phyloP scores from a whole-genome alignment of 2,329 filamentous ascomycete genomes.

The Scytalidium sp. region DNA sequence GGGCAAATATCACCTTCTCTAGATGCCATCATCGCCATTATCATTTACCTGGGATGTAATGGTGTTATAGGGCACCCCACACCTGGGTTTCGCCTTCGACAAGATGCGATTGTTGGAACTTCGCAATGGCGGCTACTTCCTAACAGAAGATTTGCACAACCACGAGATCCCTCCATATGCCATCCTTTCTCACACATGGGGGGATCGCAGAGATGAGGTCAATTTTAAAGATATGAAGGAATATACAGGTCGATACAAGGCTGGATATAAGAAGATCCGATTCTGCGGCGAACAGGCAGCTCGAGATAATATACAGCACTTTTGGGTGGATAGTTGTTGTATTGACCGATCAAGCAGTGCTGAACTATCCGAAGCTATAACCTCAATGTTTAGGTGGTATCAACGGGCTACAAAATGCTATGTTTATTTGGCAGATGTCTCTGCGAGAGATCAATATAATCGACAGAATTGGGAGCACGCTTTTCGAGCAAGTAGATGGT shows the following conservation, averaged over 20 bases:
- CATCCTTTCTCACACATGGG: conserved; percentile 2
- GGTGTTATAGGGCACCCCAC: too few species aligned
- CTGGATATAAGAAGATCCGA: conserved; percentile 6
- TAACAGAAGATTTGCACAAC: too few species aligned
- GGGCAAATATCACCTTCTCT: too few species aligned
- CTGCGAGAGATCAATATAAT: not conserved
- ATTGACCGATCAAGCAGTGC: conserved; percentile 9
- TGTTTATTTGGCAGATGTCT: conserved; percentile 12
- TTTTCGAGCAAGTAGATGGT: conserved; percentile 7
- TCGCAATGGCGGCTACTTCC: too few species aligned
- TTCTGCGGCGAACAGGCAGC: conserved; percentile 7
- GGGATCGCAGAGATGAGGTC: not conserved
- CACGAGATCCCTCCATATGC: conserved; percentile 1
- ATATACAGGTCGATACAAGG: not conserved
- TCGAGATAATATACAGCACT: conserved; percentile 6
- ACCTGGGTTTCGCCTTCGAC: too few species aligned
- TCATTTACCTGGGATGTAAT: too few species aligned
- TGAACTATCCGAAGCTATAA: conserved; percentile 11
- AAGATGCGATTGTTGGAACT: too few species aligned
- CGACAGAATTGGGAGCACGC: not conserved
- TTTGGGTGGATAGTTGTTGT: conserved; percentile 11
- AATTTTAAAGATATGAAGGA: not conserved
- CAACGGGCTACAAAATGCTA: conserved; percentile 9
- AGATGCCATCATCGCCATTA: too few species aligned
- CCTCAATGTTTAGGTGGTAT: conserved; percentile 13